Base-by-base conservation (phyloP, 495 filamentous ascomycete genomes). In the Lophium mytilinum region DNA sequence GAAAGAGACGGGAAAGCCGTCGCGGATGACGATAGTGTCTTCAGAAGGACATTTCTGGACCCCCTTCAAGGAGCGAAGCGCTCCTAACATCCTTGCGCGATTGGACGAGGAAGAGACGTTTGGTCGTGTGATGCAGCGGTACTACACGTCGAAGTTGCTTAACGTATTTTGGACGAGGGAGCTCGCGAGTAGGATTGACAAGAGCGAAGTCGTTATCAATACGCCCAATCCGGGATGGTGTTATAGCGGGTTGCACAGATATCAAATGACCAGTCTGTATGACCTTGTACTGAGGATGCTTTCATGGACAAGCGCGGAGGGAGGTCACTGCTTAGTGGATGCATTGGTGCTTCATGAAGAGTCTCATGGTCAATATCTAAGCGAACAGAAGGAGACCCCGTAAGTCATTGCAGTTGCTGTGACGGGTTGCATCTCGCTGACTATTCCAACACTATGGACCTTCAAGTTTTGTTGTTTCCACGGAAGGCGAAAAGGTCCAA, bases 181-280 rank as follows among this genome's bases (percentile, higher is more conserved):
- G 37, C 43, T 58, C 1, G 56, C 50, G 14, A 30, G 33, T 9
- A 53, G 19, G 21, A 24, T 58, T 4, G 12, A 12, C 9, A n/a
- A 18, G 9, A 48, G 37, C 5, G 50, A 53, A n/a, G 56, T 58
- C 37, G 21, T 58, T n/a, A 48, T 58, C 42, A 58, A 58, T 33
- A 41, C 48, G 4, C 39, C 45, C 8, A 50, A 53, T n/a, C 56
- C 56, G n/a, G 56, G 56, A 1, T 45, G 52, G 11, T 46, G 50
- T 19, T 37, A 19, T 12, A 53, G 51, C 7, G 39, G 34, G 9
- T 49, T 58, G 0, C 50, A 58, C 45, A 37, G 56, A 0, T 17
- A 53, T 40, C 24, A 39, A 7, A 39, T 17, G n/a, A 19, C 48
- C 1, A 30, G 24, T 30, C 6, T 30, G 24, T 30, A 30, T 30